phyloP scores from a whole-genome alignment of 2,329 filamentous ascomycete species.

The Colletotrichum tamarilloi region DNA sequence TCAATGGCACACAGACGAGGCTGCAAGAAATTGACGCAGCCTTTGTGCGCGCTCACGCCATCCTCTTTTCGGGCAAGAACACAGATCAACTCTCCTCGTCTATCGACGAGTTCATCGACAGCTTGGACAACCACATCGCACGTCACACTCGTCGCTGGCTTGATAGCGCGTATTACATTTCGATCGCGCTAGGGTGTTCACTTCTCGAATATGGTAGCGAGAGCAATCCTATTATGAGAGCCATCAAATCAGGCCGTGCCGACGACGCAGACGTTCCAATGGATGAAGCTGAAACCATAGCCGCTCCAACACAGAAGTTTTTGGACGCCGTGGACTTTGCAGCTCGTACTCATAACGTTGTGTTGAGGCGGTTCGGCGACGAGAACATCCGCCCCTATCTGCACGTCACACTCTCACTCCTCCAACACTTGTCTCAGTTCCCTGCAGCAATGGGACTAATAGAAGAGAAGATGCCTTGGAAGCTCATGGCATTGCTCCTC shows the following conservation, averaged over 20 bases:
- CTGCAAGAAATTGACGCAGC: not conserved
- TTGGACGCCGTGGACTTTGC: slow-evolving; percentile 69
- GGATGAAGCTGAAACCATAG: not conserved
- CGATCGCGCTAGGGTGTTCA: slow-evolving; percentile 64
- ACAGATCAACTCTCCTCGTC: not conserved
- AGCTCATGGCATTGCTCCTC: slow-evolving; percentile 53
- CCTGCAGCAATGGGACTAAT: slow-evolving; percentile 56
- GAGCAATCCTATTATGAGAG: not conserved
- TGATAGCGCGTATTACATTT: slow-evolving; percentile 66
- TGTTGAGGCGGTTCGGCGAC: not conserved
- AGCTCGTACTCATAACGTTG: not conserved
- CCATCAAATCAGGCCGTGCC: not conserved
- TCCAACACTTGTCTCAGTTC: slow-evolving; percentile 57
- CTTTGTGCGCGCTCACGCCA: not conserved
- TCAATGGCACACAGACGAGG: slow-evolving; percentile 40
- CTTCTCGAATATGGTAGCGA: slow-evolving; percentile 62
- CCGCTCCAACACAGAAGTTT: slow-evolving; percentile 46
- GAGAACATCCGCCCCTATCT: slow-evolving; percentile 62
- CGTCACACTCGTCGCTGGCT: slow-evolving; percentile 62
- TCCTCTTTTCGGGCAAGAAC: not conserved
- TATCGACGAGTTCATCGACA: slow-evolving; percentile 53
- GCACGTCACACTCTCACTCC: slow-evolving; percentile 71
- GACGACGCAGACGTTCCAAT: not conserved
- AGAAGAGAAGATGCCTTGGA: slow-evolving; percentile 64
- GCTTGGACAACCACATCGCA: slow-evolving; percentile 69